phyloP scores from a whole-genome alignment of 805 yeast genomes.

The Sugiyamaella lignohabitans region DNA sequence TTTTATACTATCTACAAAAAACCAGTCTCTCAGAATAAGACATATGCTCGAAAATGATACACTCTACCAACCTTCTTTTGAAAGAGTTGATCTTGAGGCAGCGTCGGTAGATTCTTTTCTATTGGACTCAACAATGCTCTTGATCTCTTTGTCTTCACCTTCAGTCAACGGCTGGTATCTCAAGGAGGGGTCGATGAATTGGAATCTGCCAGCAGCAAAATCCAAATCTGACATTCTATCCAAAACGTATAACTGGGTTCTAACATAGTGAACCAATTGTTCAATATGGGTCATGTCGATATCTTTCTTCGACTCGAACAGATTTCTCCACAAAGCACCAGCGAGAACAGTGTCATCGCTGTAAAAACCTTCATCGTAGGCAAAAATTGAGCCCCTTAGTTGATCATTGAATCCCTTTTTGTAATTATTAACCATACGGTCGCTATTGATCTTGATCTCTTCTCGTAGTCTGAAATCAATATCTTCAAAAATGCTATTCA shows the following conservation, averaged over 20 bases:
- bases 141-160: slow-evolving; percentile 15
- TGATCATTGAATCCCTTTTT: slow-evolving; percentile 87
- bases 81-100: slow-evolving; percentile 9
- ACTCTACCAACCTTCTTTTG: slow-evolving; percentile 18
- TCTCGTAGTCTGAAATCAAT: slow-evolving; percentile 79
- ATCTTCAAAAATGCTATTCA: slow-evolving; percentile 84
- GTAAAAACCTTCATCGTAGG: slow-evolving; percentile 87
- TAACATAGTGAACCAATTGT: slow-evolving; percentile 80
- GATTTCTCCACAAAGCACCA: slow-evolving; percentile 57
- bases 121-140: background rate
- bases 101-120: slow-evolving; percentile 4
- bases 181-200: slow-evolving; percentile 75
- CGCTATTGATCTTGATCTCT: slow-evolving; percentile 78
- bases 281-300: slow-evolving; percentile 79
- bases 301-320: slow-evolving; percentile 78
- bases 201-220: slow-evolving; percentile 85
- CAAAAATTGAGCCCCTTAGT: slow-evolving; percentile 78
- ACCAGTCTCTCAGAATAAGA: no score
- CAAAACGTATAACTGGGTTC: slow-evolving; percentile 83
- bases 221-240: slow-evolving; percentile 84
- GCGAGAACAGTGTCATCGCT: slow-evolving; percentile 47
- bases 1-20: no score
- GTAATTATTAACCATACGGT: slow-evolving; percentile 76
- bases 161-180: slow-evolving; percentile 63
- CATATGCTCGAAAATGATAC: no score